Conservation (phyloP, 257 asterid genomes). For the Cynanchum wilfordii region DNA sequence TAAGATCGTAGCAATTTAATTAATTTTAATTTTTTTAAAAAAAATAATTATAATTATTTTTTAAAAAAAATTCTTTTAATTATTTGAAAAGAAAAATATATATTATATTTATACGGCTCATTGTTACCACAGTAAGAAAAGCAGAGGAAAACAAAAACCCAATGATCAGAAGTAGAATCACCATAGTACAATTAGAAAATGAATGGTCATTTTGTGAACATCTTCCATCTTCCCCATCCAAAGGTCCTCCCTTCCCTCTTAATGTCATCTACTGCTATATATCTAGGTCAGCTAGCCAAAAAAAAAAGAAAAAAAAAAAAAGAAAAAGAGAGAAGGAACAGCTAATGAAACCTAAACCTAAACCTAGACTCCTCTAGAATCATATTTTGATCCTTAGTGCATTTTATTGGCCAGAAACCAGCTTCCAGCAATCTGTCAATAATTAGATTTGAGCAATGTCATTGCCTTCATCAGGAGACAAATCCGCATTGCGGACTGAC, state of each 20-base stretch:
- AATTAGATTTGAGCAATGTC: not conserved
- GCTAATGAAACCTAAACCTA: constrained; percentile 3
- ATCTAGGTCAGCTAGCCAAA: not conserved
- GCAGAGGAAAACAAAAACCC: not conserved
- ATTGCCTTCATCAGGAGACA: not conserved
- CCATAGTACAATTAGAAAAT: not conserved
- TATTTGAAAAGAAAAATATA: too few species aligned
- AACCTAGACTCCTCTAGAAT: constrained; percentile 10
- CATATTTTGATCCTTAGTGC: constrained; percentile 15
- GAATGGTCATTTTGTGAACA: not conserved
- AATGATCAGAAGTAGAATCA: too few species aligned
- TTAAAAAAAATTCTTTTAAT: too few species aligned
- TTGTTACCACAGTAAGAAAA: not conserved
- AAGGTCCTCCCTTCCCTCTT: not conserved
- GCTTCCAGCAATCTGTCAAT: constrained; percentile 18
- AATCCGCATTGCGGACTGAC: constrained; percentile 3
- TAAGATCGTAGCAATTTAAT: too few species aligned
- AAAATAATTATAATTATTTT: too few species aligned
- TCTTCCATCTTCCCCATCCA: not conserved
- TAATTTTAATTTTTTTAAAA: too few species aligned
- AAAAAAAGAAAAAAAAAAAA: not conserved
- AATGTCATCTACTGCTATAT: not conserved
- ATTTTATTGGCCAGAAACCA: constrained; percentile 21
- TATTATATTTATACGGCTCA: not conserved
- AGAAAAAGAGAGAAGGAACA: not conserved